Evolutionary conservation across 108 stramenopile species (phyloP), one percentile per base, ranked within the genome.

Genomic region (Epithemia pelagica): DNA sequence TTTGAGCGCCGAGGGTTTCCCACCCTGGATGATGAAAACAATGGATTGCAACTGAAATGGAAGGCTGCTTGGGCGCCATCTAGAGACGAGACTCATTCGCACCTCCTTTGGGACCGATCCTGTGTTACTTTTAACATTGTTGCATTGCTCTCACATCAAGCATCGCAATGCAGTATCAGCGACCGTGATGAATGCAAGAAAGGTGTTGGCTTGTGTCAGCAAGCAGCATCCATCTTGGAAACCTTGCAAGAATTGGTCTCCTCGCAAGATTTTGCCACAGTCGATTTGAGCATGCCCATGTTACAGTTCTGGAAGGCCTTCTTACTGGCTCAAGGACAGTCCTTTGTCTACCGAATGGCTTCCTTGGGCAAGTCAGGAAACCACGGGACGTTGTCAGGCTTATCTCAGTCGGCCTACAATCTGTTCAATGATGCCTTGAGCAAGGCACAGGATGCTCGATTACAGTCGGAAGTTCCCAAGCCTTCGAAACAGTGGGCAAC

Each of bases 1-100:
- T 79, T 80, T 62, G 82, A 79, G 54, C 60, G 71, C 55, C 73
- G 62, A 28, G 82, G 79, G 18, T 80, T 83, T 66, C 82, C 79
- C 2, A 78, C 78, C 21, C 18, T 60, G 2, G 70, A 71, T 28
- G 61, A 66, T 58, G 30, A 28, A 23, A 31, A 51, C 30, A 65
- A 67, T 61, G 64, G 33, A 30, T 57, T 73, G 54, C 37, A 52
- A 54, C 54, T 83, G 31, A 67, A 57, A 25, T 83, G 82, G 82
- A 71, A 59, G 31, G 78, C 63, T 1, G 78, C 82, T 15, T 70
- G 68, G 32, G 23, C 59, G n/a, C 46, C 31, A 20, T 23, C 66
- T 19, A 63, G 54, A 62, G 27, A 59, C 32, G 79, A 80, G 67
- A 66, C 67, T n/a, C 82, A 80, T 65, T 30, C 61, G 32, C 62